These are phyloP conservation scores for Westerdykella aurantiaca DNA, from an alignment of 2,329 filamentous ascomycete genomes.

Conservation along the genomic window DNA sequence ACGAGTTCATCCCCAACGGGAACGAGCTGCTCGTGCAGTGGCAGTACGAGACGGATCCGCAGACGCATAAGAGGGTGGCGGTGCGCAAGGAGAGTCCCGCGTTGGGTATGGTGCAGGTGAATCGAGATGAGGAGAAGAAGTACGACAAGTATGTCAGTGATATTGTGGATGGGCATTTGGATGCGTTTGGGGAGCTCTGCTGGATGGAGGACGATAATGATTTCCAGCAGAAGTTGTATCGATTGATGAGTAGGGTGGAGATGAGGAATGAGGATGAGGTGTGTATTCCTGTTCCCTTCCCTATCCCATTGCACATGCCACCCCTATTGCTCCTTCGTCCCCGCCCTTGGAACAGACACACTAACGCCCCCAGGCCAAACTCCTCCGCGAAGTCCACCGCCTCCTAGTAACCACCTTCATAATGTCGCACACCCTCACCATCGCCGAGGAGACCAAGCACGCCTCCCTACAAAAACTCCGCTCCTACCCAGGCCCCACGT, in stretches of 20 bases:
- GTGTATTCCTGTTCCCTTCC: constrained; percentile 3
- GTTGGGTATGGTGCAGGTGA: constrained; percentile 42
- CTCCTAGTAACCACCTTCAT: constrained; percentile 46
- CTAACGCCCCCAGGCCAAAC: constrained; percentile 25
- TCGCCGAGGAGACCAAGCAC: constrained; percentile 37
- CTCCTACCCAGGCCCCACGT: constrained; percentile 26
- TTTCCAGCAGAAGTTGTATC: constrained; percentile 41
- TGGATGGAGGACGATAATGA: constrained; percentile 44
- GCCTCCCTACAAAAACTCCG: constrained; percentile 37
- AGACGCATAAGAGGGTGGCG: constrained; percentile 27
- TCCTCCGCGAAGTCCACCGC: constrained; percentile 42
- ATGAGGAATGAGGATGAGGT: constrained; percentile 39
- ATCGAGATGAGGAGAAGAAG: constrained; percentile 40
- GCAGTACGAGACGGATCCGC: constrained; percentile 39
- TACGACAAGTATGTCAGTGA: constrained; percentile 43
- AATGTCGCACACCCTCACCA: constrained; percentile 45
- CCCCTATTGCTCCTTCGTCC: not conserved
- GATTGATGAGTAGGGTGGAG: constrained; percentile 37
- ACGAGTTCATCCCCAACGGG: constrained; percentile 43
- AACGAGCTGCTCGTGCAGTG: constrained; percentile 38
- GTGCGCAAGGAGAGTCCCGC: constrained; percentile 41
- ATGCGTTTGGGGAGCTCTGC: constrained; percentile 39
- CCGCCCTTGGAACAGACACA: not conserved
- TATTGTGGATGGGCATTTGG: constrained; percentile 38
- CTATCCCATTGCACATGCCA: not conserved